phyloP scores from a whole-genome alignment of 1,139 yeast genomes.

The Torulaspora globosa region DNA sequence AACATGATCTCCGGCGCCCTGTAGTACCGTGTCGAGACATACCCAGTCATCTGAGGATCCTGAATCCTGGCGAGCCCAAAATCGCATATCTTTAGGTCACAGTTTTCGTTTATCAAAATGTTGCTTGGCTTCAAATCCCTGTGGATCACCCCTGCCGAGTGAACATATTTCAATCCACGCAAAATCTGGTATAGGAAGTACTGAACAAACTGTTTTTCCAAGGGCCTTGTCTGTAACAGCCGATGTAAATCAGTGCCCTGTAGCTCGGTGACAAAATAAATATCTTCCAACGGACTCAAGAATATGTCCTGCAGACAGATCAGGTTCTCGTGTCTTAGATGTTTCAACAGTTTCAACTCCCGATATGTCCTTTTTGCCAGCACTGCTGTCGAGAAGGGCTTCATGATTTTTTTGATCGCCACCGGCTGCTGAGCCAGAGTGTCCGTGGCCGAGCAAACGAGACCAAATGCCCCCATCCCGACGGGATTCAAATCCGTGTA shows the following conservation, averaged over 20 bases:
- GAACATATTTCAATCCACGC: slow-evolving; percentile 91
- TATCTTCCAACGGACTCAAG: slow-evolving; percentile 91
- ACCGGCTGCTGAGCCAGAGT: slow-evolving; percentile 87
- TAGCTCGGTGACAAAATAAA: slow-evolving; percentile 92
- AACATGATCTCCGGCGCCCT: slow-evolving; percentile 99
- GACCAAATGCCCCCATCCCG: slow-evolving; percentile 99
- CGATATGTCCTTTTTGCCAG: slow-evolving; percentile 94
- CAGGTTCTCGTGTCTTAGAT: slow-evolving; percentile 88
- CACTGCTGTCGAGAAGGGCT: slow-evolving; percentile 92
- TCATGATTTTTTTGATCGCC: slow-evolving; percentile 96
- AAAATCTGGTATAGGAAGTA: slow-evolving; percentile 91
- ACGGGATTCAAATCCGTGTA: slow-evolving; percentile 93
- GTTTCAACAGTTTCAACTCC: slow-evolving; percentile 88
- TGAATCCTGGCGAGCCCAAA: slow-evolving; percentile 95
- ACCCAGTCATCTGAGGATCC: slow-evolving; percentile 99
- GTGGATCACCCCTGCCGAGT: slow-evolving; percentile 95
- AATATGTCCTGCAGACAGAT: slow-evolving; percentile 92
- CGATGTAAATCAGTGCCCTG: slow-evolving; percentile 96
- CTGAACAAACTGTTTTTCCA: slow-evolving; percentile 94
- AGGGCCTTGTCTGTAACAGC: slow-evolving; percentile 82
- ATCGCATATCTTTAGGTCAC: slow-evolving; percentile 94
- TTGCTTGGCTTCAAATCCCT: slow-evolving; percentile 93
- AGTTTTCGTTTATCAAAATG: slow-evolving; percentile 87
- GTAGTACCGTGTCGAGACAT: slow-evolving; percentile 92
- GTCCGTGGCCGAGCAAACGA: slow-evolving; percentile 95